A percentile compares a stretch with the other conserved stretches of the same genome.
These are phyloP conservation scores for Atalantia buxifolia DNA, from an alignment of 345 rosid genomes.

Conservation along the genomic window DNA sequence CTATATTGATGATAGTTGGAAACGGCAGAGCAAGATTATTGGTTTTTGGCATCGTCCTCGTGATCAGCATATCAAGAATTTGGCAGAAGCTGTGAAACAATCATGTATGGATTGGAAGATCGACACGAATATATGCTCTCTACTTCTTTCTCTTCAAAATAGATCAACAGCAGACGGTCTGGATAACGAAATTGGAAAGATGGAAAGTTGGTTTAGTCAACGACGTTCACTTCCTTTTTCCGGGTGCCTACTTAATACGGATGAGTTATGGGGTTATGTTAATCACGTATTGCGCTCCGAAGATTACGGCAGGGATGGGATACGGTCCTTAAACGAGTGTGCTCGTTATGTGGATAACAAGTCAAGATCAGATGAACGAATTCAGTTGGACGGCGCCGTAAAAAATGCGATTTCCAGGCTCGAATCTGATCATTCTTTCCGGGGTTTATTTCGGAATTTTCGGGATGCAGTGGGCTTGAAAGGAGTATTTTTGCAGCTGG, in stretches of 20 bases:
- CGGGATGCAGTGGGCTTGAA: not conserved
- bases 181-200: not conserved
- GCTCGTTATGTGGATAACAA: too few relatives aligned
- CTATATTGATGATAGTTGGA: conserved; percentile 1
- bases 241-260: fast-evolving
- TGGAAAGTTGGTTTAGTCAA: not conserved
- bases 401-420: fast-evolving
- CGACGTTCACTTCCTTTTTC: not conserved
- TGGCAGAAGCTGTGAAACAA: too few relatives aligned
- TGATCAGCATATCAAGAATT: too few relatives aligned
- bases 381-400: too few relatives aligned
- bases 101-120: not conserved
- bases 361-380: too few relatives aligned
- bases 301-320: too few relatives aligned
- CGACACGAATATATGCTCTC: not conserved
- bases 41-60: fast-evolving
- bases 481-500: not conserved
- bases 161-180: too few relatives aligned
- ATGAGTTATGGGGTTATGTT: fast-evolving
- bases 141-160: too few relatives aligned
- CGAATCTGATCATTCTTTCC: fast-evolving
- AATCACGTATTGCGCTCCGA: fast-evolving
- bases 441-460: fast-evolving
- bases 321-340: too few relatives aligned
- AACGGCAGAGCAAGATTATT: not conserved